phyloP scores from a whole-genome alignment of 2,329 filamentous ascomycete species.

The Scedosporium apiospermum region DNA sequence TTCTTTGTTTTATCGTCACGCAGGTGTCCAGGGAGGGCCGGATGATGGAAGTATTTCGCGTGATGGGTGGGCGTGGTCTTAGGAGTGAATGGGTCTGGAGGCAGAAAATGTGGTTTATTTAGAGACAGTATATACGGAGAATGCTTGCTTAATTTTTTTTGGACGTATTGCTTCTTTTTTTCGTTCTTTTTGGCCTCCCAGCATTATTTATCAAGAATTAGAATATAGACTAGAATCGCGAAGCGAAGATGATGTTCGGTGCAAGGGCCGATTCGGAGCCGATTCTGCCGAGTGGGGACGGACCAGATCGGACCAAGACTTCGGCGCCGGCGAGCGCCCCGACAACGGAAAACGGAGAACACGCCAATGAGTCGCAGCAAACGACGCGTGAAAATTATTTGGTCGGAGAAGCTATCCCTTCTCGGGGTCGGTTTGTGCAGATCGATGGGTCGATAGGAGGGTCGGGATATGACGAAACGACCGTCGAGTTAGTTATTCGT shows the following conservation, averaged over 20 bases:
- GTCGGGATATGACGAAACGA: slow-evolving; percentile 39
- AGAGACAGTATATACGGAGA: not conserved
- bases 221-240: not conserved
- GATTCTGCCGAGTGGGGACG: not conserved
- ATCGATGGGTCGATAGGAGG: slow-evolving; percentile 33
- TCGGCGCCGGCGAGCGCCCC: not conserved
- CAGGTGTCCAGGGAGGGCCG: not conserved
- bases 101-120: not conserved
- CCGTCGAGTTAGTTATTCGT: slow-evolving; percentile 27
- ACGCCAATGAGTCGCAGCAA: not conserved
- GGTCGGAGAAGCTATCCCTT: slow-evolving; percentile 13
- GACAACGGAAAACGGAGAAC: not conserved
- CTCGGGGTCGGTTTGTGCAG: slow-evolving; percentile 22
- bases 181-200: not conserved
- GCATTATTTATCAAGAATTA: not conserved
- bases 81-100: not conserved
- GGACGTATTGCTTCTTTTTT: not conserved
- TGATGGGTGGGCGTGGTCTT: not conserved
- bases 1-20: no score
- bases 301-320: not conserved
- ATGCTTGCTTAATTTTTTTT: not conserved
- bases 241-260: not conserved
- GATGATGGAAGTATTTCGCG: not conserved
- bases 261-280: not conserved
- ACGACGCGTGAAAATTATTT: slow-evolving; percentile 18